Base-by-base conservation (phyloP, 257 asterid genomes). In the Solanum etuberosum region DNA sequence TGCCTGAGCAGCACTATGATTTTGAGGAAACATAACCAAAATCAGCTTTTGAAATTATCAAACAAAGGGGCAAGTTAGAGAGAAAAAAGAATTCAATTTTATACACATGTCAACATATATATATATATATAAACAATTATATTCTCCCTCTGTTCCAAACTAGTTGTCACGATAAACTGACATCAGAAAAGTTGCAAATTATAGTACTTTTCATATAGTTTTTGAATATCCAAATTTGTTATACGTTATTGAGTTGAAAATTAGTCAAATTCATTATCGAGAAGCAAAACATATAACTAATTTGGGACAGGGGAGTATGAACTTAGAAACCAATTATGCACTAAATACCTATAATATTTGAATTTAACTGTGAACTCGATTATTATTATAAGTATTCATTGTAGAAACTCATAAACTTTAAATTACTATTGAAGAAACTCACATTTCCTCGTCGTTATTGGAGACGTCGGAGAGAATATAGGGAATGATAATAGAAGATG, bases 1-100 rank as follows among this genome's bases (percentile, higher is more conserved):
- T 37, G 98, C 98, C 90, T 87, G 96, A 37, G 95, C 94, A 85
- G 97, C 95, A 88, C 98, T 95, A 84, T 21, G 86, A 87, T 77
- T 31, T 76, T 34, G 80, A 40, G 84, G 27, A 61, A 13, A 11
- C 81, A 88, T 9, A 72, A 29, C 61, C 51, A 87, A 38, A 40
- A 61, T 42, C 65, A 88, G 77, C 67, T 54, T 38, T 82, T 38
- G 74, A 65, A 70, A 67, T 6, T 25, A 83, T 4, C 51, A 76
- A 72, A 34, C 14, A 29, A 42, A 54, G 51, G 23, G 5, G 10
- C 12, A 9, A 80, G 37, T 57, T 16, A 31, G 29, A 84, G 6
- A 82, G 59, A 59, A n/a, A 12, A 10, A 86, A 6, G 9, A 25
- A 4, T n/a, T 25, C 18, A 32, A 65, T 32, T 84, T 84, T 65